phyloP scores from a whole-genome alignment of 2,329 filamentous ascomycete genomes.

The Fusarium pseudonygamai region DNA sequence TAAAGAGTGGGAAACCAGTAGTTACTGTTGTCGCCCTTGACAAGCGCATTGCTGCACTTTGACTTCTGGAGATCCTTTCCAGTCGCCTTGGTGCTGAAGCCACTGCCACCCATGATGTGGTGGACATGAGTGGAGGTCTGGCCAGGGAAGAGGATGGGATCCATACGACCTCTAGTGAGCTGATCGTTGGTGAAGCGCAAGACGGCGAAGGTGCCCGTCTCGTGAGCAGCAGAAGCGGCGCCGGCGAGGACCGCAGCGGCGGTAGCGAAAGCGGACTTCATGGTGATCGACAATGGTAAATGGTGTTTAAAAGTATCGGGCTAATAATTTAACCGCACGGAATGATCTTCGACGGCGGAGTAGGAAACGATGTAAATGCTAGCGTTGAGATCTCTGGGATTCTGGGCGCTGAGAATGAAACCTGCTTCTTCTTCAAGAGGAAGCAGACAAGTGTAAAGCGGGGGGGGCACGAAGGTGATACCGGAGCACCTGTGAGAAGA shows the following conservation, averaged over 20 bases:
- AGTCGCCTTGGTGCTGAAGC: slow-evolving; percentile 69
- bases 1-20: slow-evolving; percentile 82
- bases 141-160: slow-evolving; percentile 75
- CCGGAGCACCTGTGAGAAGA: slow-evolving; percentile 48
- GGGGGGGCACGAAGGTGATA: slow-evolving; percentile 43
- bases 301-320: slow-evolving; percentile 4
- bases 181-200: slow-evolving; percentile 75
- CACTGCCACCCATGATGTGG: slow-evolving; percentile 75
- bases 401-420: slow-evolving; percentile 36
- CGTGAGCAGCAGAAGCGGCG: slow-evolving; percentile 50
- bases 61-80: slow-evolving; percentile 68
- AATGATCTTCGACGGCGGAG: neutral
- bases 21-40: slow-evolving; percentile 75
- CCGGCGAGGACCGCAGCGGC: slow-evolving; percentile 52
- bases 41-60: slow-evolving; percentile 75
- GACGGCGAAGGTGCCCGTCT: slow-evolving; percentile 70
- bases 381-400: slow-evolving; percentile 38
- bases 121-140: slow-evolving; percentile 70
- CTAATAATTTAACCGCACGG: neutral
- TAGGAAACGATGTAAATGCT: slow-evolving; percentile 11
- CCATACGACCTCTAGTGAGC: slow-evolving; percentile 69
- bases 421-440: slow-evolving; percentile 17
- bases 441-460: slow-evolving; percentile 18
- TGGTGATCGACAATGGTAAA: slow-evolving; percentile 32
- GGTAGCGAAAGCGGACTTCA: slow-evolving; percentile 49